phyloP scores from a whole-genome alignment of 768 basidiomycete genomes.

The Boletus tomentosulus region DNA sequence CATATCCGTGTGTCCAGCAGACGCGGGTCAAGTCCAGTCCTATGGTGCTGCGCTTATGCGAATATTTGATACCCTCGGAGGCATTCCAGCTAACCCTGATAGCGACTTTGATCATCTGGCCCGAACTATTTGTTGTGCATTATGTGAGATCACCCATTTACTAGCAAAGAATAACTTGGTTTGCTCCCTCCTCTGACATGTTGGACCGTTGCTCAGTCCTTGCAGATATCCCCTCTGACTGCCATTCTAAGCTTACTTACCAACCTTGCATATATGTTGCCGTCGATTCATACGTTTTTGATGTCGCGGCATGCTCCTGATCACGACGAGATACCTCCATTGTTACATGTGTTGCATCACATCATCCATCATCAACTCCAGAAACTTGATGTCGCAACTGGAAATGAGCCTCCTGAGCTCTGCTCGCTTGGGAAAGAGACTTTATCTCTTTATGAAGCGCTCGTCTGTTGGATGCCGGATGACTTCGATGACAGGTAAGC shows the following conservation, averaged over 20 bases:
- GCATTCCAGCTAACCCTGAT: conserved; percentile 17
- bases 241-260: conserved; percentile 53
- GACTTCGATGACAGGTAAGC: conserved; percentile 37
- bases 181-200: conserved; percentile 17
- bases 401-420: conserved; percentile 21
- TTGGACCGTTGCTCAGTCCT: conserved; percentile 6
- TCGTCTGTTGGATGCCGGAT: conserved; percentile 47
- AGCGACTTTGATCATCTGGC: conserved; percentile 18
- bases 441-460: conserved; percentile 48
- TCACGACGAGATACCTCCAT: conserved; percentile 25
- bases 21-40: conserved; percentile 21
- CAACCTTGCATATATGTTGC: conserved; percentile 43
- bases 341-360: conserved; percentile 39
- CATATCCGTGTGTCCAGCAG: conserved; percentile 34
- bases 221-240: conserved; percentile 43
- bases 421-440: conserved; percentile 38
- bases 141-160: conserved; percentile 38
- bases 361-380: conserved; percentile 41
- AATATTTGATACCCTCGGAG: conserved; percentile 30
- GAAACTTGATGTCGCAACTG: conserved; percentile 28
- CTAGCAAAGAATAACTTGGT: conserved; percentile 41
- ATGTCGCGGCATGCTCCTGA: conserved; percentile 28
- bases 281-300: conserved; percentile 41
- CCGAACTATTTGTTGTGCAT: conserved; percentile 31
- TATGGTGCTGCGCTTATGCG: conserved; percentile 43